A percentile compares a stretch with the other conserved stretches of the same genome.
These are phyloP conservation scores for Jatropha multifida DNA, from an alignment of 441 rosid species.

Conservation along the genomic window DNA sequence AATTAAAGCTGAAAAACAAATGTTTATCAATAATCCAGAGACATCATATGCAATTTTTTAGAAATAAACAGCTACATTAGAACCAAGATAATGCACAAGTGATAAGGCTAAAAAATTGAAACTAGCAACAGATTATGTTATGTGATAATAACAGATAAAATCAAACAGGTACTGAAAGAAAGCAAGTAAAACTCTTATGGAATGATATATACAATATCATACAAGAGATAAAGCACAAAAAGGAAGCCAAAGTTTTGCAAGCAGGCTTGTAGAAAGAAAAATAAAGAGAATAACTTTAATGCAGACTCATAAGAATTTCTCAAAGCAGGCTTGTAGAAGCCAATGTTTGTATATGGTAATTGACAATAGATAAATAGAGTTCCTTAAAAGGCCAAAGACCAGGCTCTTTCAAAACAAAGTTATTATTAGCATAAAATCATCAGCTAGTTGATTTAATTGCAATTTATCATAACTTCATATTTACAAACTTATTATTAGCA, in stretches of 20 bases:
- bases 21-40: background rate
- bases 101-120: background rate
- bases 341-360: constrained; percentile 20
- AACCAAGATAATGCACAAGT: background rate
- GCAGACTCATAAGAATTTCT: constrained; percentile 27
- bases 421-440: constrained; percentile 38
- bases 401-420: constrained; percentile 32
- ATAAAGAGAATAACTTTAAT: constrained; percentile 17
- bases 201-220: background rate
- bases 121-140: background rate
- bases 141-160: too few species aligned
- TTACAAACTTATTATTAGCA: constrained; percentile 24
- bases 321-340: constrained; percentile 15
- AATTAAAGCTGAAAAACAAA: background rate
- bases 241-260: constrained; percentile 12
- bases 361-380: constrained; percentile 22
- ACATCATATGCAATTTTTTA: background rate
- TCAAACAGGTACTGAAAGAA: too few species aligned
- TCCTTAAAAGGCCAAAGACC: constrained; percentile 35
- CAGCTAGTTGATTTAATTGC: constrained; percentile 2
- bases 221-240: constrained; percentile 20
- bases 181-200: background rate
- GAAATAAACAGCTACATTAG: background rate
- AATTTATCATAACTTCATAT: too few species aligned
- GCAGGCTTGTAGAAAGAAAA: constrained; percentile 18